Conservation (phyloP, 495 filamentous ascomycete genomes). For the Podospora didyma region DNA sequence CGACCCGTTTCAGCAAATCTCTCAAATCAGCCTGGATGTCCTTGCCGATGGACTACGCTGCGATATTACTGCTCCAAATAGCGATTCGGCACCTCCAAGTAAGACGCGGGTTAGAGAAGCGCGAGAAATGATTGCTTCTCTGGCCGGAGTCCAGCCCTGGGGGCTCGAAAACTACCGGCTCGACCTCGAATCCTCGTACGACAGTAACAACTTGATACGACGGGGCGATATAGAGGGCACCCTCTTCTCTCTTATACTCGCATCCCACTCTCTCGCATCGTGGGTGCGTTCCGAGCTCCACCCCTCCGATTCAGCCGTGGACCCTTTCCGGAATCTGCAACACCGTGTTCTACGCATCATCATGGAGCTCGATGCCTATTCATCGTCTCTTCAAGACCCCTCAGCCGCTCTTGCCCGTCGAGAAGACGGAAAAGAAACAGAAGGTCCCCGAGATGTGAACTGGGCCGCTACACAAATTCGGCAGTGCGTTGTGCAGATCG, state of each 20-base stretch:
- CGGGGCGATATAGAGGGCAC: conserved; percentile 43
- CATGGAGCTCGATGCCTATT: conserved; percentile 31
- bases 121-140: conserved; percentile 39
- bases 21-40: conserved; percentile 40
- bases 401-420: conserved; percentile 9
- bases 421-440: conserved; percentile 15
- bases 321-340: conserved; percentile 37
- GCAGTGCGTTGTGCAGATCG: conserved; percentile 30
- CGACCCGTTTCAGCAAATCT: conserved; percentile 38
- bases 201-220: conserved; percentile 20
- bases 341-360: conserved; percentile 37
- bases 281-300: conserved; percentile 35
- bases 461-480: conserved; percentile 41
- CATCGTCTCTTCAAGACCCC: conserved; percentile 16
- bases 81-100: conserved; percentile 19
- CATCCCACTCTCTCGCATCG: conserved; percentile 40
- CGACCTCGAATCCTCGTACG: conserved; percentile 29
- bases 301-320: conserved; percentile 32
- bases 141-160: conserved; percentile 31
- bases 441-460: conserved; percentile 21
- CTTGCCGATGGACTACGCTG: conserved; percentile 42
- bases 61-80: conserved; percentile 32
- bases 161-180: conserved; percentile 34
- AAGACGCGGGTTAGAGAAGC: conserved; percentile 34
- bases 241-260: conserved; percentile 43